phyloP scores from a whole-genome alignment of 805 yeast species.

The Isabelozyma pseudorhagii region DNA sequence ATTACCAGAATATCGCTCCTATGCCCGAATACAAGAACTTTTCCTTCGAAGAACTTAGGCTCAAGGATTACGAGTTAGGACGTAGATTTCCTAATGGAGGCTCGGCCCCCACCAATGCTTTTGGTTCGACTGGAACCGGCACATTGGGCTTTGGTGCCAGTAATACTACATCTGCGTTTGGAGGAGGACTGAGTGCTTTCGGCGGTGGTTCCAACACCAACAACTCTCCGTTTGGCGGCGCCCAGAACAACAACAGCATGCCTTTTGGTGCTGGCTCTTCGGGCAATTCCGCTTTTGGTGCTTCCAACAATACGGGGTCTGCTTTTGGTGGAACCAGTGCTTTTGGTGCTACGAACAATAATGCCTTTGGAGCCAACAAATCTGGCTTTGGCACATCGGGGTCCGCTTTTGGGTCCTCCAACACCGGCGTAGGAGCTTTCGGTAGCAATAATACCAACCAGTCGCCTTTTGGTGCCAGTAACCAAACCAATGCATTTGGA shows the following conservation, averaged over 20 bases:
- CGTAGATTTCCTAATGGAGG: conserved; percentile 54
- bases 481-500: conserved; percentile 27
- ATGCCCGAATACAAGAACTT: conserved; percentile 88
- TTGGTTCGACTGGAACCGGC: conserved; percentile 25
- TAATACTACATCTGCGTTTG: conserved; percentile 9
- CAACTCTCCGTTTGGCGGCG: conserved; percentile 19
- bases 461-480: conserved; percentile 36
- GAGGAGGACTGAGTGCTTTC: conserved; percentile 4
- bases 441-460: conserved; percentile 8
- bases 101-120: conserved; percentile 22
- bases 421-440: conserved; percentile 19
- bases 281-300: conserved; percentile 2
- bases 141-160: conserved; percentile 17
- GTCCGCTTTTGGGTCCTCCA: conserved; percentile 15
- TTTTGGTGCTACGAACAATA: conserved; percentile 4
- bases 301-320: conserved; percentile 10
- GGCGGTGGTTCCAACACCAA: conserved; percentile 7
- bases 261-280: not conserved
- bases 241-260: conserved; percentile 3
- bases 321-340: conserved; percentile 19
- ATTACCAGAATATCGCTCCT: conserved; percentile 70
- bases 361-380: conserved; percentile 29
- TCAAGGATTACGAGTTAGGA: conserved; percentile 79
- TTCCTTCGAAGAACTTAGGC: conserved; percentile 85
- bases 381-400: not conserved